Conservation (phyloP, 129 eudicot genomes). For the Heracleum sosnowskyi region DNA sequence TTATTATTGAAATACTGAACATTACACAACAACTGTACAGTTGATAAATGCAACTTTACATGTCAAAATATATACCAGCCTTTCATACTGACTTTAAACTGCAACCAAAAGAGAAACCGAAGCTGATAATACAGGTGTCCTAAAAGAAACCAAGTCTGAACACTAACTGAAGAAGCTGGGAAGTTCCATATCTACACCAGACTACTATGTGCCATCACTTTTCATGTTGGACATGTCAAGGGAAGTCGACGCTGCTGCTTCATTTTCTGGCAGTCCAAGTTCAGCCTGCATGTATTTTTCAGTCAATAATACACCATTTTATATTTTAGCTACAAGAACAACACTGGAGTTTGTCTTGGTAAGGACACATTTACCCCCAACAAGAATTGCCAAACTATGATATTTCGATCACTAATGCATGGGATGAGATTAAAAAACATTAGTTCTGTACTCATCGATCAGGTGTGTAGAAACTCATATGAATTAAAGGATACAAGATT, state of each 20-base stretch:
- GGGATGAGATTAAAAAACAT: background rate
- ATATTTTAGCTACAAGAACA: background rate
- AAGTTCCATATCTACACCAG: background rate
- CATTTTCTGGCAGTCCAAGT: constrained; percentile 33
- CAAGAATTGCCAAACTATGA: background rate
- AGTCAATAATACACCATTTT: background rate
- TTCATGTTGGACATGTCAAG: constrained; percentile 29
- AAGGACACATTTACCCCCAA: background rate
- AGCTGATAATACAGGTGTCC: background rate
- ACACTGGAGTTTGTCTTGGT: background rate
- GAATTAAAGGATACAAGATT: background rate
- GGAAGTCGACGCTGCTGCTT: constrained; percentile 21
- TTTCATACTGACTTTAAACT: background rate
- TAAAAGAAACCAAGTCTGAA: background rate
- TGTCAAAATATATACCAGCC: background rate
- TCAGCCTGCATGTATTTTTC: constrained; percentile 46
- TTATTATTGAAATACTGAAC: background rate
- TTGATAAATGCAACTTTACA: background rate
- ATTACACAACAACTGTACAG: background rate
- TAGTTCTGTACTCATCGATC: background rate
- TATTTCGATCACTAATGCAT: background rate
- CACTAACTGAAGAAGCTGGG: background rate
- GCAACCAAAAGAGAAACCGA: background rate
- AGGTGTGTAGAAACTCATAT: background rate
- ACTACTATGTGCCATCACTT: constrained; percentile 21